Base-by-base conservation (phyloP, 371 early-diverging fungal species). In the Saksenaea vasiformis region DNA sequence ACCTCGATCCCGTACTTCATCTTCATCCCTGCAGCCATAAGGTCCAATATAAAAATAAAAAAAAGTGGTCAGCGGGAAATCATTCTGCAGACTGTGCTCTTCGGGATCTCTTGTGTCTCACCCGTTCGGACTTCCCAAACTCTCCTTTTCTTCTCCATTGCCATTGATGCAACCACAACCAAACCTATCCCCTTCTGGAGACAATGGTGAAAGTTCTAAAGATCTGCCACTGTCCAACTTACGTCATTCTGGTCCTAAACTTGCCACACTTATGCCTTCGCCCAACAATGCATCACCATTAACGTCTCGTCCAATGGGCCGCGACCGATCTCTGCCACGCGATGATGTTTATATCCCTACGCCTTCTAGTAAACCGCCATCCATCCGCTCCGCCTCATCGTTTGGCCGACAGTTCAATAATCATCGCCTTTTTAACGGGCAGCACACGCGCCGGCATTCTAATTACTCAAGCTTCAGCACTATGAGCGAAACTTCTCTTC, bases 401-500 rank as follows among this genome's bases (percentile, higher is more conserved):
- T 71, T 66, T 43, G 73, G 74, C 31, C 72, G 77, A 35, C 73
- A 68, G 0, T 14, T 73, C 43, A 72, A 43, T 54, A 41, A 63
- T 22, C 65, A 68, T 35, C 69, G 65, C 24, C 62, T 69, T 22
- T 58, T 71, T 24, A 73, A 76, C 17, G 63, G 55, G 54, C 69
- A 74, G 28, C 82, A 73, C 62, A 58, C 70, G 31, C 80, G 87
- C 22, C 73, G 84, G 39, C 85, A 80, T 54, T 84, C 84, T 19
- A 77, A 74, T 17, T 81, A 84, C 24, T 85, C 85, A 9, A 85
- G 74, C 61, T 87, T 78, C 61, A 85, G 85, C 37, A 87, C 87
- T 10, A 77, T 87, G 71, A 85, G 85, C 27, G 87, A 87, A 64
- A 80, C 76, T n/a, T 84, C 84, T 3, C 70, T 84, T 36, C 87